Evolutionary conservation across 2,329 filamentous ascomycete genomes (phyloP).

Genomic region (Parastagonospora avenae): DNA sequence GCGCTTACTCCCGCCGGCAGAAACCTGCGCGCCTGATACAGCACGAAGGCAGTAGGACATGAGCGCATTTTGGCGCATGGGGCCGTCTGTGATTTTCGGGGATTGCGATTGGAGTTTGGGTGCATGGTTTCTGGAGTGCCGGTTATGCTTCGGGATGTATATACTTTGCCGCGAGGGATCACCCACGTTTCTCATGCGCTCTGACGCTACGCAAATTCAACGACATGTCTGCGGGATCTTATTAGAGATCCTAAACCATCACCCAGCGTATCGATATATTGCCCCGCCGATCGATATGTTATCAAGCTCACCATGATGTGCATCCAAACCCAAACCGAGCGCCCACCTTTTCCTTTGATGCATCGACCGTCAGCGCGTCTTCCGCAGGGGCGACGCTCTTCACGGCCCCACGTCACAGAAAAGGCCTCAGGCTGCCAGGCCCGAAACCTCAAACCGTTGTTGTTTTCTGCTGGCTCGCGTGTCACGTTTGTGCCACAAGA

Average conservation of each 20-base stretch:
- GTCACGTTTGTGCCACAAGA: constrained; percentile 11
- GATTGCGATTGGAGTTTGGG: constrained; percentile 18
- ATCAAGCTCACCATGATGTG: neutral
- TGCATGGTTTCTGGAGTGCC: constrained; percentile 20
- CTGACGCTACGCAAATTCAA: constrained; percentile 28
- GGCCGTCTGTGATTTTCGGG: neutral
- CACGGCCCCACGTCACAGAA: constrained; percentile 11
- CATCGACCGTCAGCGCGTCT: no score
- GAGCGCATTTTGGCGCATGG: constrained; percentile 7
- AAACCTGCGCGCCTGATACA: constrained; percentile 53
- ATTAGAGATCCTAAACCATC: neutral
- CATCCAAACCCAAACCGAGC: neutral
- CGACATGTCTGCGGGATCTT: constrained; percentile 8
- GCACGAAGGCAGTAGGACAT: constrained; percentile 34
- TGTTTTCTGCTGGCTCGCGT: constrained; percentile 12
- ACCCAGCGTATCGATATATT: neutral
- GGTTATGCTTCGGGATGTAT: constrained; percentile 24
- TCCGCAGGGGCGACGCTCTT: no score
- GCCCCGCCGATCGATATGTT: neutral
- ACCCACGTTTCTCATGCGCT: constrained; percentile 27
- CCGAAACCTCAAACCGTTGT: constrained; percentile 16
- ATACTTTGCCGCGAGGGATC: constrained; percentile 16
- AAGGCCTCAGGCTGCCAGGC: constrained; percentile 4
- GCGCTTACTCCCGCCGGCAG: constrained; percentile 52
- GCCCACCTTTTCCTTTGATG: neutral